phyloP scores from a whole-genome alignment of 495 filamentous ascomycete genomes.

The Penicillium psychrofluorescens region DNA sequence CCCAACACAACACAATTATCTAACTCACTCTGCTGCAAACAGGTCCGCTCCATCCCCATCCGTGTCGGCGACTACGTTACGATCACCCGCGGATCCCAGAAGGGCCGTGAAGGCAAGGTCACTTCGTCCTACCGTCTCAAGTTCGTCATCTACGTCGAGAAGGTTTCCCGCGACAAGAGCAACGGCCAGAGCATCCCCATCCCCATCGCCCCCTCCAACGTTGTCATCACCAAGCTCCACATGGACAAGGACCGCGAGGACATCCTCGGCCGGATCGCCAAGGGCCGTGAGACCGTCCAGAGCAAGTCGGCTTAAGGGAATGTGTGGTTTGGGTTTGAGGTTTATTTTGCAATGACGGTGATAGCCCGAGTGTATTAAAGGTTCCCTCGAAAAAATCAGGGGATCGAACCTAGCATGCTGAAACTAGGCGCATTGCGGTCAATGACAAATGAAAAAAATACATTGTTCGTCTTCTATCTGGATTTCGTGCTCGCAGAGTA shows the following conservation, averaged over 20 bases:
- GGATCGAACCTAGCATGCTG: constrained; percentile 11
- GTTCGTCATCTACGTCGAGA: constrained; percentile 89
- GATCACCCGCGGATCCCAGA: constrained; percentile 80
- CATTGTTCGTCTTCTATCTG: not conserved
- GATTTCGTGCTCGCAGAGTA: not conserved
- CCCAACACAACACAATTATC: constrained; percentile 1
- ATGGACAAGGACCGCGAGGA: constrained; percentile 83
- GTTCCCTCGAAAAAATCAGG: constrained; percentile 14
- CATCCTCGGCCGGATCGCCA: constrained; percentile 33
- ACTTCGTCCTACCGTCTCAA: constrained; percentile 96
- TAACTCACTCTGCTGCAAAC: constrained; percentile 11
- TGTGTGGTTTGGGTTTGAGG: not conserved
- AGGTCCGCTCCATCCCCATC: constrained; percentile 96
- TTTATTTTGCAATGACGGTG: constrained; percentile 3
- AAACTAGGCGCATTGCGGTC: constrained; percentile 2
- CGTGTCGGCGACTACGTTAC: constrained; percentile 94
- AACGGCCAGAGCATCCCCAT: constrained; percentile 86
- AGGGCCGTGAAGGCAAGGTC: constrained; percentile 91
- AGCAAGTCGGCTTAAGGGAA: constrained; percentile 1
- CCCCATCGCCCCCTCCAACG: constrained; percentile 85
- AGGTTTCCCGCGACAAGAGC: constrained; percentile 86
- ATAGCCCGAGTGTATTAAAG: constrained; percentile 3
- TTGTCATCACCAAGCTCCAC: constrained; percentile 96
- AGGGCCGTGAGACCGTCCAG: constrained; percentile 54
- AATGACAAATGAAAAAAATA: constrained; percentile 5